phyloP scores from a whole-genome alignment of 2,329 filamentous ascomycete genomes.

The Aspergillus japonicus region DNA sequence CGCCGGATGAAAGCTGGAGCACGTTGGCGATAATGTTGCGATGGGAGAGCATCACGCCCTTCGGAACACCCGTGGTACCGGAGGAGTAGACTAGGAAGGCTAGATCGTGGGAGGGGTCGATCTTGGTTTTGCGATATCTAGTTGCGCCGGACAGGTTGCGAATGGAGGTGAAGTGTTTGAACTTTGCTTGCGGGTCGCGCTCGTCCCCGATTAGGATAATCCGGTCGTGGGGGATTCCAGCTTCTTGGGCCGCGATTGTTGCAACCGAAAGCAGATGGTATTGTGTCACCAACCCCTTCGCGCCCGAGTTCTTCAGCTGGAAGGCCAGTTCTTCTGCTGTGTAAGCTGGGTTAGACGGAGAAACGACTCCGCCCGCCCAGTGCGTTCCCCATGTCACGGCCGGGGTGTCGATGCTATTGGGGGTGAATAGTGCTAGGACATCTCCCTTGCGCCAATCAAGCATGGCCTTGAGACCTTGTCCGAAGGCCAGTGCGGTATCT shows the following conservation, averaged over 20 bases:
- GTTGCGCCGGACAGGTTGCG: conserved; percentile 61
- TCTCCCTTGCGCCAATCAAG: conserved; percentile 83
- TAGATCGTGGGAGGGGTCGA: conserved; percentile 69
- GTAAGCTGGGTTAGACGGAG: conserved; percentile 87
- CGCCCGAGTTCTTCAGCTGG: conserved; percentile 75
- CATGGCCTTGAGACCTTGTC: conserved; percentile 69
- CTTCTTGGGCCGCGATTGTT: conserved; percentile 65
- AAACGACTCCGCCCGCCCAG: conserved; percentile 79
- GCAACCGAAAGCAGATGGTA: conserved; percentile 63
- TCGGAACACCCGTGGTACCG: conserved; percentile 86
- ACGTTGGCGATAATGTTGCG: conserved; percentile 77
- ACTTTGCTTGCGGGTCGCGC: conserved; percentile 55
- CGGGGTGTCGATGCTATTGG: conserved; percentile 82
- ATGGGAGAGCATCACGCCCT: conserved; percentile 86
- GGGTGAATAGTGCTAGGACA: conserved; percentile 77
- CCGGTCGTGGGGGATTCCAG: conserved; percentile 67
- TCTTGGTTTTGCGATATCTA: conserved; percentile 59
- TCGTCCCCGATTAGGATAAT: conserved; percentile 72
- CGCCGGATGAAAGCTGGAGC: conserved; percentile 54
- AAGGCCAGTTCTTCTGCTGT: conserved; percentile 79
- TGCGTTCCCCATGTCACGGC: conserved; percentile 72
- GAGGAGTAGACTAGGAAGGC: conserved; percentile 86
- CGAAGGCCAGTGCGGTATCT: conserved; percentile 69
- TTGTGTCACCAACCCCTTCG: conserved; percentile 75
- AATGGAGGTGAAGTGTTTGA: conserved; percentile 72